Evolutionary conservation across 83 land plant genomes (phyloP).

Genomic region (Isoetes engelmannii): DNA sequence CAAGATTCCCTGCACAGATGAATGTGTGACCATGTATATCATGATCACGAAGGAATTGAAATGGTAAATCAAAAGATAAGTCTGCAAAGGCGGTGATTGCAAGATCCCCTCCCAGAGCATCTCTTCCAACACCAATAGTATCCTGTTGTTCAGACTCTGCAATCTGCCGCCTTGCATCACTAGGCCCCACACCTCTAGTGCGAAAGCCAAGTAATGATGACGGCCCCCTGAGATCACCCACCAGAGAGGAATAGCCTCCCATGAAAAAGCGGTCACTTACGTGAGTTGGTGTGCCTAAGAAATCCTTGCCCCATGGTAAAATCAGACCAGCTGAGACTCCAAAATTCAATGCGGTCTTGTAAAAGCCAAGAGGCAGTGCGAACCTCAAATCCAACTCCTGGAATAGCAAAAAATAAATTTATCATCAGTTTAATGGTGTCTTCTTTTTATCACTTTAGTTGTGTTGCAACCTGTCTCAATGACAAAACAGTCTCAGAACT

Average conservation of each 20-base stretch:
- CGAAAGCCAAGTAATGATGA: conserved; percentile 65
- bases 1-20: conserved; percentile 72
- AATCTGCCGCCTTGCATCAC: conserved; percentile 59
- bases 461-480: no score
- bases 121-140: no score
- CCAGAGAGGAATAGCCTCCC: conserved; percentile 77
- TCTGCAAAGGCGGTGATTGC: conserved; percentile 85
- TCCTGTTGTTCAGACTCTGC: background rate
- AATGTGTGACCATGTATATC: conserved; percentile 85
- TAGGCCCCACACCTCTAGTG: conserved; percentile 77
- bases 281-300: conserved; percentile 45
- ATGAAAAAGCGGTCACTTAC: conserved; percentile 77
- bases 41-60: conserved; percentile 48
- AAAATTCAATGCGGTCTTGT: conserved; percentile 66
- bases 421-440: no score
- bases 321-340: conserved; percentile 73
- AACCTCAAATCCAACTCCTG: conserved; percentile 87
- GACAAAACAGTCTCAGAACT: no score
- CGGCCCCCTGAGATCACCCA: conserved; percentile 74
- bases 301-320: conserved; percentile 75
- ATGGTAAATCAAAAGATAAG: conserved; percentile 90
- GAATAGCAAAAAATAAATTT: background rate
- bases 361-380: conserved; percentile 80
- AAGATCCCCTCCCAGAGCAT: conserved; percentile 82
- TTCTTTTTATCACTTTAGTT: no score